Conservation (phyloP, 495 filamentous ascomycete species). For the Letharia columbiana region DNA sequence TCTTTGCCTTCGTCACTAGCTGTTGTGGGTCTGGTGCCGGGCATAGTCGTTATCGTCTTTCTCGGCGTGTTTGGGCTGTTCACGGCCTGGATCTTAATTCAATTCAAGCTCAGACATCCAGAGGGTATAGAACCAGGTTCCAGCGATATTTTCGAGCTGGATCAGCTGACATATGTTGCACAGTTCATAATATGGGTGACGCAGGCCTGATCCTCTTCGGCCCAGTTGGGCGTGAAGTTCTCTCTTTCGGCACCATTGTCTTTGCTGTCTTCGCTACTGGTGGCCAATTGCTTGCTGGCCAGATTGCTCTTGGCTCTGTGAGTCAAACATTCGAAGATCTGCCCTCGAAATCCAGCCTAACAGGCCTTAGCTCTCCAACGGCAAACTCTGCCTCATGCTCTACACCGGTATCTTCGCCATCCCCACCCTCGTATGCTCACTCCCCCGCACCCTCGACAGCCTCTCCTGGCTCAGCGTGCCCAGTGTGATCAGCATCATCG, state of each 20-base stretch:
- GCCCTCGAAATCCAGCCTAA: not conserved
- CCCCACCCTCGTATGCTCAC: conserved; percentile 31
- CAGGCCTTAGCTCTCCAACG: conserved; percentile 26
- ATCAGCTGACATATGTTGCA: not conserved
- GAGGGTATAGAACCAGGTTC: conserved; percentile 22
- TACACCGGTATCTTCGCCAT: conserved; percentile 38
- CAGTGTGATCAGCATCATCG: conserved; percentile 30
- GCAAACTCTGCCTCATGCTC: conserved; percentile 36
- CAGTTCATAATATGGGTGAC: conserved; percentile 58
- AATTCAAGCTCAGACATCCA: conserved; percentile 39
- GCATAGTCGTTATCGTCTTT: conserved; percentile 33
- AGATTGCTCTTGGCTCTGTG: conserved; percentile 30
- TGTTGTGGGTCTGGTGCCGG: conserved; percentile 49
- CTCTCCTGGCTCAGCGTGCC: conserved; percentile 24
- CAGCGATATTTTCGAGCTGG: not conserved
- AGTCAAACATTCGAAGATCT: not conserved
- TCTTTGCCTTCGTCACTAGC: conserved; percentile 47
- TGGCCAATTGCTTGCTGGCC: conserved; percentile 36
- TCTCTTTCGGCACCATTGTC: conserved; percentile 64
- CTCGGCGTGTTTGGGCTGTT: conserved; percentile 35
- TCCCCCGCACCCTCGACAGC: conserved; percentile 25
- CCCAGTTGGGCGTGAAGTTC: conserved; percentile 49
- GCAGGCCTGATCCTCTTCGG: conserved; percentile 60
- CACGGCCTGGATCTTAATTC: conserved; percentile 34
- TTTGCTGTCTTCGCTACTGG: conserved; percentile 52